Conservation (phyloP, 805 yeast genomes). For the Candida arabinofermentans region DNA sequence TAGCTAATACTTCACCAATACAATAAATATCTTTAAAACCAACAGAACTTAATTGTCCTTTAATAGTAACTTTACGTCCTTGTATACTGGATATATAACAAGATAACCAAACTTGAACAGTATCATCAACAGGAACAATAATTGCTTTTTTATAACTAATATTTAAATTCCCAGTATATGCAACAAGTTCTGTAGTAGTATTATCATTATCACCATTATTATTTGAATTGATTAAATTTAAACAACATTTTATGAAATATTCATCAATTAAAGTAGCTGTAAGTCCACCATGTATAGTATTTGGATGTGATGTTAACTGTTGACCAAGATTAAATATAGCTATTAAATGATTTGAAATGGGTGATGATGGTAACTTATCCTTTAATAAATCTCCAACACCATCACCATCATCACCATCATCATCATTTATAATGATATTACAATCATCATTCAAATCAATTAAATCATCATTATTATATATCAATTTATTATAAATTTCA, state of each 20-base stretch:
- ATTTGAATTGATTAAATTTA: conserved; percentile 39
- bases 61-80: conserved; percentile 17
- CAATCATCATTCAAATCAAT: conserved; percentile 1
- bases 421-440: background rate
- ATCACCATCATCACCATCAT: background rate
- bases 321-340: conserved; percentile 45
- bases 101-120: background rate
- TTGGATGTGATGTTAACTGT: conserved; percentile 42
- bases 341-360: conserved; percentile 35
- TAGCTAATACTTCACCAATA: conserved; percentile 23
- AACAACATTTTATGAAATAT: conserved; percentile 47
- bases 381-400: background rate
- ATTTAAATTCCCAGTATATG: conserved; percentile 47
- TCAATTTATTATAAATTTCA: conserved; percentile 15
- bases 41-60: conserved; percentile 17
- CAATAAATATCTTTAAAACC: conserved; percentile 18
- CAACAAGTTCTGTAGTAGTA: conserved; percentile 23
- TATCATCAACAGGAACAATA: conserved; percentile 5
- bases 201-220: background rate
- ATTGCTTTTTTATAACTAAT: conserved; percentile 37
- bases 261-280: conserved; percentile 52
- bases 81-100: background rate
- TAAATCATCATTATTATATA: conserved; percentile 6
- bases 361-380: background rate
- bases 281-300: conserved; percentile 51